Base-by-base conservation (phyloP, 2,329 filamentous ascomycete species). In the Massarina eburnea region DNA sequence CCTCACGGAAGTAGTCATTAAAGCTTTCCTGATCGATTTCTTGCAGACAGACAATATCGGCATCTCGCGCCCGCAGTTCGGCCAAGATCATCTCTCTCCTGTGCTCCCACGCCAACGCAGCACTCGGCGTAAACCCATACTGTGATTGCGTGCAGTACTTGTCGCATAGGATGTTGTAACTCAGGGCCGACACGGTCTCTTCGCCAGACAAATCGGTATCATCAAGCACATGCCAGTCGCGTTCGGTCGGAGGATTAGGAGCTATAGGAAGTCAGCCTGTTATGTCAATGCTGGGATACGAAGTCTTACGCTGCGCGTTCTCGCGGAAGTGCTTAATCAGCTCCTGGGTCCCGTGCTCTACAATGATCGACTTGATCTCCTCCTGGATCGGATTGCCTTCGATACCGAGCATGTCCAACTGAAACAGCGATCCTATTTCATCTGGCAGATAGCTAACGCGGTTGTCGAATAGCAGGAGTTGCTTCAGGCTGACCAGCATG, bases 81-180 rank as follows among this genome's bases (percentile, higher is more conserved):
- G 86, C 84, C 46, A 96, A 73, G 51, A 99, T 94, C 46, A 88
- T 82, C 46, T 88, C 83, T 62, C 86, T 87, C 43, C 94, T 85
- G 63, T 89, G 91, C 29, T 94, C 87, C 94, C 94, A 99, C 21
- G 82, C 78, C 19, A 99, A 77, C 8, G 90, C 90, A 44, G 81
- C 81, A 14, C 85, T 86, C 2, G 94, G 89, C 0, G 91, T 92
- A 69, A 97, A 97, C 34, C 92, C 92, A 67, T 96, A 97, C 51
- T 89, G 83, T 43, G 84, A 80, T 43, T 84, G 79, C 0, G 91
- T 96, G 4, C 91, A 91, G 60, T 94, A 95, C 62, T 91, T 89
- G 71, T 96, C 91, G 72, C 92, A 96, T 9, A 99, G 80, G 37
- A 92, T 95, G 68, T 99, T 99, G 84, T 94, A 96, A 18, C 89